Evolutionary conservation across 208 protist species (phyloP).

Genomic region (Leishmania turanica): DNA sequence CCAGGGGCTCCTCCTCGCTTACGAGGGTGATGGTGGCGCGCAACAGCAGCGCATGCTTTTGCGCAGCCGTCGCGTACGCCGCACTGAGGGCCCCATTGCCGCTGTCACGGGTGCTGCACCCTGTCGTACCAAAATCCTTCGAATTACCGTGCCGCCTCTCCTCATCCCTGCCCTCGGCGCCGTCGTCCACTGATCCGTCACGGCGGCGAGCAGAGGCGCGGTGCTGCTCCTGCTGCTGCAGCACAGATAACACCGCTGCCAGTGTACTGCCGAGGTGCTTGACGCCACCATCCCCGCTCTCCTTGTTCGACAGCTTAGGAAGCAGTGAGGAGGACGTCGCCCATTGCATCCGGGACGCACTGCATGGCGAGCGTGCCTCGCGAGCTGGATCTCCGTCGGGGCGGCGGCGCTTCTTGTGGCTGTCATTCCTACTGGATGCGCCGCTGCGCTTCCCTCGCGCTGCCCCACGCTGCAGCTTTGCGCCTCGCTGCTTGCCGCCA

Average conservation of each 20-base stretch:
- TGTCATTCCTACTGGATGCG: not conserved
- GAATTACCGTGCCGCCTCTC: no score
- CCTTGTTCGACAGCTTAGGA: not conserved
- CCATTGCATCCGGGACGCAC: not conserved
- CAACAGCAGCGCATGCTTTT: slow-evolving; percentile 22
- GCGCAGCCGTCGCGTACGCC: not conserved
- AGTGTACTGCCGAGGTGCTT: slow-evolving; percentile 7
- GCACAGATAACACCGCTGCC: not conserved
- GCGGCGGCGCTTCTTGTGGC: not conserved
- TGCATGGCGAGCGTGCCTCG: not conserved
- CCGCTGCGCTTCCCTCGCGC: not conserved
- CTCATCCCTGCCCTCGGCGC: not conserved
- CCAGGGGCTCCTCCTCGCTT: slow-evolving; percentile 48
- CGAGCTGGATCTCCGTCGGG: not conserved
- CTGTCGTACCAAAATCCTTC: no score
- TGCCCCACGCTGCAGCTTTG: not conserved
- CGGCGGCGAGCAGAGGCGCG: not conserved
- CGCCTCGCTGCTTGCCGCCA: not conserved
- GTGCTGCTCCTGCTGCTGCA: slow-evolving; percentile 5
- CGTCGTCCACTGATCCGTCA: not conserved
- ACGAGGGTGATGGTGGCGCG: slow-evolving; percentile 32
- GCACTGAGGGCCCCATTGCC: not conserved
- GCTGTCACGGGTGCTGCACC: not conserved
- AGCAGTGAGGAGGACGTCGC: slow-evolving; percentile 21
- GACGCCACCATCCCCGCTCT: not conserved